Evolutionary conservation across 805 yeast genomes (phyloP).

Genomic region (Wickerhamiella brachini): DNA sequence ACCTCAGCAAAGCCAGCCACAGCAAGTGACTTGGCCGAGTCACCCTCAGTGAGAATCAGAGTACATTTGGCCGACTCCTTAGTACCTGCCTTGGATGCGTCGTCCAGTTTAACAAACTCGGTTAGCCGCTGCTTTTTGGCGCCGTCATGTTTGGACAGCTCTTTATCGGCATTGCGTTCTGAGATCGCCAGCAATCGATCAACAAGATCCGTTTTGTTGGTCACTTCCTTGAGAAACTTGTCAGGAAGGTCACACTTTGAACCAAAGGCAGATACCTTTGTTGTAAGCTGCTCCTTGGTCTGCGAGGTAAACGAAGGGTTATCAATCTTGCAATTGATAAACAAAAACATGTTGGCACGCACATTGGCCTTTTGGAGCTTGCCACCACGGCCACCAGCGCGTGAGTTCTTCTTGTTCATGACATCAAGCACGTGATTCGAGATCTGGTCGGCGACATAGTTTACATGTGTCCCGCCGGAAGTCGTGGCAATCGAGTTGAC

Average conservation of each 20-base stretch:
- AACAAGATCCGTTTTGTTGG: conserved; percentile 54
- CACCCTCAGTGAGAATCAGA: conserved; percentile 89
- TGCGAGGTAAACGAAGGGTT: conserved; percentile 97
- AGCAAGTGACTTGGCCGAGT: conserved; percentile 85
- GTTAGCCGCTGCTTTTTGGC: conserved; percentile 68
- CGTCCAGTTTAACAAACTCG: conserved; percentile 78
- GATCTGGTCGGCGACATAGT: conserved; percentile 70
- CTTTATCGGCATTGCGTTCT: conserved; percentile 78
- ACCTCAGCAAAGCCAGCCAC: conserved; percentile 89
- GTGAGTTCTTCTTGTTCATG: conserved; percentile 52
- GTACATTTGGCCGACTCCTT: conserved; percentile 86
- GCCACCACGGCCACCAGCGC: conserved; percentile 36
- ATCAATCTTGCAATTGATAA: conserved; percentile 82
- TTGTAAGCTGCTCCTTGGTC: conserved; percentile 89
- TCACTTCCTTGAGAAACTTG: conserved; percentile 52
- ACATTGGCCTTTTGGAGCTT: conserved; percentile 80
- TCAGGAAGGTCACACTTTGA: conserved; percentile 69
- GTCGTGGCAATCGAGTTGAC: conserved; percentile 97
- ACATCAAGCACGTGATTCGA: conserved; percentile 61
- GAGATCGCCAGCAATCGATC: conserved; percentile 67
- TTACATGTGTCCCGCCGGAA: conserved; percentile 92
- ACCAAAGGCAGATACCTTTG: conserved; percentile 80
- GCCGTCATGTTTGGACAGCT: conserved; percentile 81
- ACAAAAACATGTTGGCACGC: conserved; percentile 76
- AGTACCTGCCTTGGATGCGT: conserved; percentile 94